Base-by-base conservation (phyloP, 192 early-diverging fungal genomes). In the Tieghemiomyces parasiticus region DNA sequence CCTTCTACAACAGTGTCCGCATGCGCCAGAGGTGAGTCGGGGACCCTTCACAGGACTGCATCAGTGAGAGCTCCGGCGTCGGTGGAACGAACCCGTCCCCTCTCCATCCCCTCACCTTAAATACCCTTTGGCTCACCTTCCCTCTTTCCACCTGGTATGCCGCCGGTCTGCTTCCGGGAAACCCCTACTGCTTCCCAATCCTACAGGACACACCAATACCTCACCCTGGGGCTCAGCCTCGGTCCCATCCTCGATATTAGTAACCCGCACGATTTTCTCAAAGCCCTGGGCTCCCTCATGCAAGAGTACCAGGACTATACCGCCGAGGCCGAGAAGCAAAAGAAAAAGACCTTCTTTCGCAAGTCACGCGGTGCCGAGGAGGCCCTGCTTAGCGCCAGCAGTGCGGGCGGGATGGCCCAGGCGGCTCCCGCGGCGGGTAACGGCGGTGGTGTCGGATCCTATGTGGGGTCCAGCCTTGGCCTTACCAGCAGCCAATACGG, bases 181-280 rank as follows among this genome's bases (percentile, higher is more conserved):
- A 22, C 19, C 25, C 25, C 46, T 47, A 47, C 20, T 47, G 25
- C 2, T 24, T 6, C 25, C 25, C 46, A 3, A n/a, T 25, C 34
- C 38, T 32, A n/a, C 34, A 75, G 73, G 45, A 77, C 82, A 34
- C 72, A 70, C 22, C 71, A 77, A 28, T 84, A 81, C 66, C 82
- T 80, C 67, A 78, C 75, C 58, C 73, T 84, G 14, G 82, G 82
- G n/a, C 61, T 74, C 13, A 82, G 80, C 34, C 65, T 84, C 28
- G 82, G 79, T 20, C 75, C 77, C 3, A 78, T 84, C 58, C 64
- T 84, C 29, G 80, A 80, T 35, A 81, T 82, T 52, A 76, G 71
- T 1, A 82, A 77, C 28, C 74, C 81, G 13, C 59, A 67, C 6
- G 83, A 85, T 63, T 85, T 80, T 62, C 71, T 82, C 3, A 81